Evolutionary conservation across 805 yeast genomes (phyloP), one percentile per base, ranked within the genome.

Genomic region (Starmera quercuum): DNA sequence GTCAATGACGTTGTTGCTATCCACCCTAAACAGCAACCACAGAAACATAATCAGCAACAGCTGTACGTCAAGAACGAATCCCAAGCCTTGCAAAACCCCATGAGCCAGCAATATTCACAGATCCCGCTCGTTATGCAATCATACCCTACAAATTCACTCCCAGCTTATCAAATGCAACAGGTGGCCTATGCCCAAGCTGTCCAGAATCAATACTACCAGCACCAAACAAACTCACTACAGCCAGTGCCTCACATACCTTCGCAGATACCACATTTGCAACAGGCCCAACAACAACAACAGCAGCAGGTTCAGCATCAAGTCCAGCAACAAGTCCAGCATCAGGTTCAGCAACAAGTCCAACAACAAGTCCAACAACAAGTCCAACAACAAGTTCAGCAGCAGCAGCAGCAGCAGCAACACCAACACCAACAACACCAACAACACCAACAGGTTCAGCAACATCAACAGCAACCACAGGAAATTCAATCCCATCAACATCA

Each of bases 401-500:
- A 16, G 16, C 26, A 32, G 25, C 33, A 11, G 12, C 7, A 2
- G 6, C 17, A 20, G 11, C 20, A 13, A 16, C 24, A 15, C 16
- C 36, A 30, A 20, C 34, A 30, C 17, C 30, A 29, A 14, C 30
- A 33, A 24, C 34, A 33, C 31, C 32, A 36, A 12, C 43, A 42
- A 34, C 30, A 41, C 29, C 34, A 31, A 12, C 47, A 40, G 19
- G 36, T 33, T 13, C 39, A 36, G 19, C 46, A 45, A 26, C 49
- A 41, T 18, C 47, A 35, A 31, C 35, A 31, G 14, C 34, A 31
- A 8, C 31, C 32, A 21, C 37, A 33, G 7, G 32, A 41, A 19
- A 34, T 24, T 23, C 35, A 34, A 23, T 39, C 32, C 14, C 38
- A 31, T 5, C 35, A 35, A 22, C 33, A 20, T n/a, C 37, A 23